Percentiles rank a stretch among this genome's conserved stretches.
Conservation (phyloP, 2,329 filamentous ascomycete species). For the Lachnellula hyalina region DNA sequence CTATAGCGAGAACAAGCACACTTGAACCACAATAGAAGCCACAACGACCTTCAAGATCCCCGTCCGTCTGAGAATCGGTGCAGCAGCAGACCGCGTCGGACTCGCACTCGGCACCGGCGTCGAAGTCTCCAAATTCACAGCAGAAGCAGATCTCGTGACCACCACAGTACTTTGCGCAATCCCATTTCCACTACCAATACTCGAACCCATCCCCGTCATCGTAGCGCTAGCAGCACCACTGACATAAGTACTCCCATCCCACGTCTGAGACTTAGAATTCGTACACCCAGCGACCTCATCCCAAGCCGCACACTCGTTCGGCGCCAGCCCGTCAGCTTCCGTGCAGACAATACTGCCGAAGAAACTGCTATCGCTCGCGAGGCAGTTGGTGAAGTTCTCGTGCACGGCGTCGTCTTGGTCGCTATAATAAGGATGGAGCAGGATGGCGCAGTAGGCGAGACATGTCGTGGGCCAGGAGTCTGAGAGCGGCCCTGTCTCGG, state of each 20-base stretch:
- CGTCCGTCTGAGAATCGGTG: not conserved
- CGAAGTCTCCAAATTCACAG: not conserved
- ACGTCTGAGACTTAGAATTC: not conserved
- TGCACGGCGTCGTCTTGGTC: not conserved
- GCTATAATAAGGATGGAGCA: not conserved
- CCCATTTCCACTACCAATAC: not conserved
- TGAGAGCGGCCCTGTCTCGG: not conserved
- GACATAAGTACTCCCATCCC: too few relatives aligned
- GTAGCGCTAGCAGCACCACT: not conserved
- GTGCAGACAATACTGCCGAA: not conserved
- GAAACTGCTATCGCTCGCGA: not conserved
- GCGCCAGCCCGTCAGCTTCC: not conserved
- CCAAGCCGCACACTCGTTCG: not conserved
- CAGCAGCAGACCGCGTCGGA: not conserved
- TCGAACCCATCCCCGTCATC: not conserved
- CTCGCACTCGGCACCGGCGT: not conserved
- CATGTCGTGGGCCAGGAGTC: not conserved
- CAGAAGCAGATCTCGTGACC: not conserved
- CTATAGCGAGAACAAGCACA: not conserved
- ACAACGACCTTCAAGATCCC: not conserved
- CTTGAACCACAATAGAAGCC: not conserved
- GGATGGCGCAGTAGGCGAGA: not conserved
- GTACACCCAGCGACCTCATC: not conserved
- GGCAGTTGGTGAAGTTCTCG: not conserved
- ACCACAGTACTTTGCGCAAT: not conserved